Percentiles rank a stretch among this genome's conserved stretches.
These are phyloP conservation scores for Casaregolazyma suthepensis DNA, from an alignment of 1,139 yeast species.

Conservation along the genomic window DNA sequence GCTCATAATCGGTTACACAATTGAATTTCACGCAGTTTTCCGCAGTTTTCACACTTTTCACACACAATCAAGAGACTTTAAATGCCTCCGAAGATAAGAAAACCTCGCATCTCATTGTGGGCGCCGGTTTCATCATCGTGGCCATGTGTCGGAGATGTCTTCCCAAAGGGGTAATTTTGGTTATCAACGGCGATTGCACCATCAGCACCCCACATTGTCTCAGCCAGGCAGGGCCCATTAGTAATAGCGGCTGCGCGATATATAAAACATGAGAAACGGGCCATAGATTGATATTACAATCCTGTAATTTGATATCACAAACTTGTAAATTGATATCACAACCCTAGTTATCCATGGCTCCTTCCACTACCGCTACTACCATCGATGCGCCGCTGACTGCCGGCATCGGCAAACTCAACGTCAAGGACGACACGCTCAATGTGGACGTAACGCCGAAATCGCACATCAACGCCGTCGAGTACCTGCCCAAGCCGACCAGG, in stretches of 20 bases:
- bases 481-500: slow-evolving; percentile 37
- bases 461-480: slow-evolving; percentile 16
- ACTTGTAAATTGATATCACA: no score
- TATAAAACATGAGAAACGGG: not conserved
- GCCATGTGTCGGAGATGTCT: not conserved
- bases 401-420: slow-evolving; percentile 1
- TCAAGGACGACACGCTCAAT: not conserved
- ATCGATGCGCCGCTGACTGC: not conserved
- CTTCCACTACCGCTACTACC: slow-evolving; percentile 4
- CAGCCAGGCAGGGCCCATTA: not conserved
- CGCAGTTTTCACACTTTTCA: no score
- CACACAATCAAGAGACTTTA: not conserved
- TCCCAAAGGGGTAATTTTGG: not conserved
- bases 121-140: not conserved
- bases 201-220: not conserved
- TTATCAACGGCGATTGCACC: slow-evolving; percentile 1
- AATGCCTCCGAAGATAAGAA: not conserved
- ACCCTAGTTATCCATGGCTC: slow-evolving; percentile 3
- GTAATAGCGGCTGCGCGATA: not conserved
- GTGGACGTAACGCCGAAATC: not conserved
- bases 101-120: not conserved
- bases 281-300: no score
- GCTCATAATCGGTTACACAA: not conserved
- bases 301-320: no score
- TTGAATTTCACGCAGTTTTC: no score